A percentile compares a stretch with the other conserved stretches of the same genome.
Evolutionary conservation across 2,329 filamentous ascomycete species (phyloP).

Genomic region (Penicillium palitans): DNA sequence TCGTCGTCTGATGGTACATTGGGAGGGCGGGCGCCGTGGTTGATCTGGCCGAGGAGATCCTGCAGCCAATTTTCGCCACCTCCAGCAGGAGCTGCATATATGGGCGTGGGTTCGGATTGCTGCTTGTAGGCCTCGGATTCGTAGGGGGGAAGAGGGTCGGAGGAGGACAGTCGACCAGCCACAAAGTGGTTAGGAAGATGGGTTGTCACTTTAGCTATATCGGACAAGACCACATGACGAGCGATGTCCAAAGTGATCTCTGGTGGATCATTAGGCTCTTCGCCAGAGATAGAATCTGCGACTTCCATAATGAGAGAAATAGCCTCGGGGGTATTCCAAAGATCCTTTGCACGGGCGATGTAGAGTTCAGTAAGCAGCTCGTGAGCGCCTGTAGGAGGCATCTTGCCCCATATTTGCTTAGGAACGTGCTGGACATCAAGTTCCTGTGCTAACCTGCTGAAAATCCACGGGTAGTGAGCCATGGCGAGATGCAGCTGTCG

Average conservation of each 20-base stretch:
- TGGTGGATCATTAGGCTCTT: constrained; percentile 45
- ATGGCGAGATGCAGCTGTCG: constrained; percentile 67
- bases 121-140: constrained; percentile 43
- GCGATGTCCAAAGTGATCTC: constrained; percentile 61
- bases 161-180: constrained; percentile 66
- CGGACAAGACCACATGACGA: constrained; percentile 76
- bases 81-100: constrained; percentile 34
- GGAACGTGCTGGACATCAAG: constrained; percentile 75
- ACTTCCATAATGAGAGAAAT: constrained; percentile 68
- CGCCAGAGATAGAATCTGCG: constrained; percentile 55
- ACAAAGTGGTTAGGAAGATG: constrained; percentile 68
- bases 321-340: constrained; percentile 80
- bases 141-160: constrained; percentile 77
- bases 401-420: constrained; percentile 77
- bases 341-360: constrained; percentile 70
- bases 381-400: constrained; percentile 64
- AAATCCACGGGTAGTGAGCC: constrained; percentile 77
- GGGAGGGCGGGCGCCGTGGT: constrained; percentile 10
- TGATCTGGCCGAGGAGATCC: constrained; percentile 38
- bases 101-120: constrained; percentile 37
- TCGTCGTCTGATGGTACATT: constrained; percentile 23
- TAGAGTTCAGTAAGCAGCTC: constrained; percentile 75
- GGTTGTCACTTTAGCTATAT: constrained; percentile 68
- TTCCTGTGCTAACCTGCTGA: constrained; percentile 75
- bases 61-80: constrained; percentile 40